Base-by-base conservation (phyloP, 2,329 filamentous ascomycete genomes). In the Emergomyces pasteurianus region DNA sequence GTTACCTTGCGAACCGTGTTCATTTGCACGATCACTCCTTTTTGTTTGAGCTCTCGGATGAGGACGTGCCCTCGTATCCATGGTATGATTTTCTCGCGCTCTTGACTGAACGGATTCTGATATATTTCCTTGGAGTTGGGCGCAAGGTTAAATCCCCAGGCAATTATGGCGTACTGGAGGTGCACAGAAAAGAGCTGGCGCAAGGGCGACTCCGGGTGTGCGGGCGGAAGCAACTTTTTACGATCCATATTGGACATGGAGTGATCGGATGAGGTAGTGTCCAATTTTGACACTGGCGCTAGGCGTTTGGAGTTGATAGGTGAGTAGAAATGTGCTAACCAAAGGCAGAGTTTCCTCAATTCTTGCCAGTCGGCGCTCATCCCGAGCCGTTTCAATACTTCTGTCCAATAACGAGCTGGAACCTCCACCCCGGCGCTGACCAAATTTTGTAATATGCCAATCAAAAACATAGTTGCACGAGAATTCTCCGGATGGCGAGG, bases 331-430 rank as follows among this genome's bases (percentile, higher is more conserved):
- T 67, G 67, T 7, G 76, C 74, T 3, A 87, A 75, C 81, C 78
- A 81, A 50, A 80, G 65, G 14, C 79, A 74, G 31, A 85, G 73
- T 26, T 76, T 76, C 61, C 77, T 75, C 7, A 86, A 72, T 38
- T 82, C 79, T 16, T 77, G 67, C 67, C 83, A 78, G 18, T 78
- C 75, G 8, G 79, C 74, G 9, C 74, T 69, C 81, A 57, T 57
- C 3, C 84, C 85, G 53, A 83, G 78, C 34, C 84, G 79, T 53
- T 81, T 81, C 49, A 87, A 67, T 10, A 85, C 74, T 67, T 86
- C 83, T 54, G 73, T 71, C 85, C 85, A 88, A 18, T 74, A 67
- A 31, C 64, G 70, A 2, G 75, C 71, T 26, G 73, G 73, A 28
- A 82, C 72, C 60, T 71, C 64, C 60, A 72, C 72, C 21, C 77